Evolutionary conservation across 768 basidiomycete species (phyloP).

Genomic region (Termitomyces sp.): DNA sequence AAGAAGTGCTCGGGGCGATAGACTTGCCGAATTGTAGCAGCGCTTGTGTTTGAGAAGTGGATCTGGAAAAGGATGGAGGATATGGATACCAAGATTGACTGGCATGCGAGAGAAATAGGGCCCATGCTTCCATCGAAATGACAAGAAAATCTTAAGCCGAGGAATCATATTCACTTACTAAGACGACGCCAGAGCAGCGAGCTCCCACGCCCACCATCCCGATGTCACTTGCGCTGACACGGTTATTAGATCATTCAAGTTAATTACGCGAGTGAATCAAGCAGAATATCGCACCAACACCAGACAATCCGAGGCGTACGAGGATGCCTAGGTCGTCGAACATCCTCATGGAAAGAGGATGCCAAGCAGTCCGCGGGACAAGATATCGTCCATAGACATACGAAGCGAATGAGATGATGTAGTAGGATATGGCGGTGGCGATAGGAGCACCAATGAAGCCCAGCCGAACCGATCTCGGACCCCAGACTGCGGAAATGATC

Average conservation of each 20-base stretch:
- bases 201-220: neutral
- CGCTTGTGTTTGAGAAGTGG: slow-evolving; percentile 75
- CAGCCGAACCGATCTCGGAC: neutral
- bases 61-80: slow-evolving; percentile 73
- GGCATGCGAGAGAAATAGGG: neutral
- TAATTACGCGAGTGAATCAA: neutral
- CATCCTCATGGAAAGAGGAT: neutral
- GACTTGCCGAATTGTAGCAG: slow-evolving; percentile 72
- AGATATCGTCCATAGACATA: neutral
- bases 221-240: neutral
- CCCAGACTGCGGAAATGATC: neutral
- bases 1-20: neutral
- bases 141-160: neutral
- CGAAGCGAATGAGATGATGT: neutral
- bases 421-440: neutral
- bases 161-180: neutral
- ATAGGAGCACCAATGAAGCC: neutral
- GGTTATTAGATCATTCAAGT: neutral
- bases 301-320: neutral
- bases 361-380: neutral
- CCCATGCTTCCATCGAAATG: neutral
- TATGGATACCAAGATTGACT: slow-evolving; percentile 29
- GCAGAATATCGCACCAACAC: neutral
- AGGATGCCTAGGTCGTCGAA: neutral
- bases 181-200: neutral